phyloP scores from a whole-genome alignment of 805 yeast genomes.

The Suhomyces prunicola region DNA sequence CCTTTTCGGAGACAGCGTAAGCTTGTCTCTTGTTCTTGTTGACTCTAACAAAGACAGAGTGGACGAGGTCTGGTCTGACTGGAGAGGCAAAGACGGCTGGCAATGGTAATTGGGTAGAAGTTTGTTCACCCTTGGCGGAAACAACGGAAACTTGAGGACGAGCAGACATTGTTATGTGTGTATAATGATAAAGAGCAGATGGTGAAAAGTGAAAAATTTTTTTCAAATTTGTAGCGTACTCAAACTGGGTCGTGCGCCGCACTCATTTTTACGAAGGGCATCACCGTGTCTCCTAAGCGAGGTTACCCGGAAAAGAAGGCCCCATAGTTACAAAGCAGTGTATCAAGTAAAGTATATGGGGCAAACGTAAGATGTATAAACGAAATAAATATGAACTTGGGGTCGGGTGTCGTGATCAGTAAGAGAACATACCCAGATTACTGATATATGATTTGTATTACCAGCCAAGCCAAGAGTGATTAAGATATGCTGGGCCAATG shows the following conservation, averaged over 20 bases:
- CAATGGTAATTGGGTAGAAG: conserved; percentile 80
- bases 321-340: not conserved
- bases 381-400: not conserved
- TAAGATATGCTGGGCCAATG: not conserved
- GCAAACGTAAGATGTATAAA: not conserved
- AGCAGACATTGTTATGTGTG: conserved; percentile 42
- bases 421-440: not conserved
- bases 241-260: conserved; percentile 5
- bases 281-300: not conserved
- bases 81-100: conserved; percentile 99
- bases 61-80: conserved; percentile 99
- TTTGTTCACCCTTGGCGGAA: conserved; percentile 82
- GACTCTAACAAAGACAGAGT: conserved; percentile 96
- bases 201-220: conserved; percentile 12
- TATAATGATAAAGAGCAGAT: conserved; percentile 18
- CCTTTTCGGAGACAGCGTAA: conserved; percentile 98
- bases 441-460: not conserved
- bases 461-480: not conserved
- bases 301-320: conserved; percentile 10
- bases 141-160: conserved; percentile 98
- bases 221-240: conserved; percentile 1
- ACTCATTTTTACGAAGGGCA: not conserved
- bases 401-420: not conserved
- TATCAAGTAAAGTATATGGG: not conserved
- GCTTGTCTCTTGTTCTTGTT: conserved; percentile 99